These are phyloP conservation scores for Carex myosuroides DNA, from an alignment of 176 grass and related monocot genomes.

Conservation along the genomic window DNA sequence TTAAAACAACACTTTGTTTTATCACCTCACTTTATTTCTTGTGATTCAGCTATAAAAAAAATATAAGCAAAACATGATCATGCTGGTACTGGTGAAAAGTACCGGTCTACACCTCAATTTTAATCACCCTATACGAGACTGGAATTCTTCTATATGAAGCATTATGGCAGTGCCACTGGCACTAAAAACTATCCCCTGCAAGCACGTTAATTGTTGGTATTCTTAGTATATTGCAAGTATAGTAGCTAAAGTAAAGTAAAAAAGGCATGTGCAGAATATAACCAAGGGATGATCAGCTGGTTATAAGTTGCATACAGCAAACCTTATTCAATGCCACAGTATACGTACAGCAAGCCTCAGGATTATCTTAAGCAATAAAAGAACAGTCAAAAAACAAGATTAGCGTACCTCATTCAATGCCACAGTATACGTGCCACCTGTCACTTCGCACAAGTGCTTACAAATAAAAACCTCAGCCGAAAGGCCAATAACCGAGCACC, in stretches of 20 bases:
- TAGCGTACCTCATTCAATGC: slow-evolving; percentile 67
- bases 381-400: not conserved
- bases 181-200: not conserved
- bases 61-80: not conserved
- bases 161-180: not conserved
- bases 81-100: not conserved
- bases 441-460: slow-evolving; percentile 88
- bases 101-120: not conserved
- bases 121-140: not conserved
- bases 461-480: slow-evolving; percentile 95
- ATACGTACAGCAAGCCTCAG: not conserved
- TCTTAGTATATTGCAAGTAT: not conserved
- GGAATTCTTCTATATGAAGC: not conserved
- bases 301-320: not conserved
- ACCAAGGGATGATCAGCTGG: not conserved
- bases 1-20: not conserved
- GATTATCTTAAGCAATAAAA: not conserved
- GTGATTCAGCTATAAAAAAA: not conserved
- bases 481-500: slow-evolving; percentile 84
- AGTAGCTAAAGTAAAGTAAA: not conserved
- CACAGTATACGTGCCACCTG: slow-evolving; percentile 79
- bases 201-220: not conserved
- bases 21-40: not conserved
- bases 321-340: not conserved
- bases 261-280: not conserved